Evolutionary conservation across 1,139 yeast species (phyloP).

Genomic region (Zygosaccharomyces pseudobailii): DNA sequence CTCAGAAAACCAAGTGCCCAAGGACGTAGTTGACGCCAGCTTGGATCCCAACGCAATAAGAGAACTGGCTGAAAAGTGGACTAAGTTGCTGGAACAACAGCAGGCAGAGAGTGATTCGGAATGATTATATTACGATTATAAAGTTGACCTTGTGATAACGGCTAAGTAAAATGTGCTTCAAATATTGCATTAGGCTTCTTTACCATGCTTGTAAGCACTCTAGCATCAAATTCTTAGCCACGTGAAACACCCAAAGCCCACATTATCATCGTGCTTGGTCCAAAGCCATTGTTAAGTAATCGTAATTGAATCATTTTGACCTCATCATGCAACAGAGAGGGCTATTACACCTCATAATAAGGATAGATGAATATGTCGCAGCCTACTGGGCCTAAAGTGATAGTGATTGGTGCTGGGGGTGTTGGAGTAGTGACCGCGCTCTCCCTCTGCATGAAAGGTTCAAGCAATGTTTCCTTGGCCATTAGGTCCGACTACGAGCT

Average conservation of each 20-base stretch:
- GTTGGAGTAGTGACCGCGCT: conserved; percentile 56
- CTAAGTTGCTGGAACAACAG: conserved; percentile 35
- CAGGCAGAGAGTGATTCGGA: conserved; percentile 16
- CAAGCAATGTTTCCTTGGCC: conserved; percentile 42
- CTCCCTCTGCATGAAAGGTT: conserved; percentile 38
- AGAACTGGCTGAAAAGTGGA: conserved; percentile 62
- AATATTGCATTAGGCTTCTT: too few relatives aligned
- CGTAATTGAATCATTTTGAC: not conserved
- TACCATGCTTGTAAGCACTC: too few relatives aligned
- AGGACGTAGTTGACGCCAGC: conserved; percentile 83
- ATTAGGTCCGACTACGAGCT: conserved; percentile 52
- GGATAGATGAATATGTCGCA: not conserved
- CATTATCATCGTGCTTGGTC: too few relatives aligned
- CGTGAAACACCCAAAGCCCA: too few relatives aligned
- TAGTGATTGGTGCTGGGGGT: conserved; percentile 55
- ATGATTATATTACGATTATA: not conserved
- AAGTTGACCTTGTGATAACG: not conserved
- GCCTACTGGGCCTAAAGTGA: conserved; percentile 13
- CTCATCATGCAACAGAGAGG: not conserved
- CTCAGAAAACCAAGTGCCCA: conserved; percentile 86
- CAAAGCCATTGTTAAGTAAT: not conserved
- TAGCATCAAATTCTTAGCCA: too few relatives aligned
- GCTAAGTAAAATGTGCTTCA: too few relatives aligned
- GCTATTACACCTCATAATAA: too few relatives aligned
- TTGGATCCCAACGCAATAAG: conserved; percentile 58